Evolutionary conservation across 257 asterid genomes (phyloP), one percentile per base, ranked within the genome.

Genomic region (Solanum tacnaense): DNA sequence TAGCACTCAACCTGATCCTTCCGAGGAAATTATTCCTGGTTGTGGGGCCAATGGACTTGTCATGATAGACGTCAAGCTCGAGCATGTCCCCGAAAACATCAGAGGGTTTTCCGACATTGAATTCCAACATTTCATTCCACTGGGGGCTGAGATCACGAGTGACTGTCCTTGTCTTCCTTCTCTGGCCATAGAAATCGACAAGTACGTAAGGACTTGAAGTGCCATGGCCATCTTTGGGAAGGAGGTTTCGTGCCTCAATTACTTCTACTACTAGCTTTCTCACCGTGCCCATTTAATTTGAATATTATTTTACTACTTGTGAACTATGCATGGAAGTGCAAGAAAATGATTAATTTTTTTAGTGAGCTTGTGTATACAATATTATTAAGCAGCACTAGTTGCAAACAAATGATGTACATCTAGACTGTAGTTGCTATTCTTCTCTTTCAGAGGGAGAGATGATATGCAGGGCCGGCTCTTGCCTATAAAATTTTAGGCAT

Each of bases 171-270:
- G 98, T 96, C 92, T 93, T 96, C 94, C 91, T 89, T 27, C 99
- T 87, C 89, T 96, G 98, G 2, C 99, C 98, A 76, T 95, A 95
- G 68, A 92, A 96, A 88, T 96, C 98, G 29, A 94, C 91, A 18
- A 96, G 87, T 7, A 90, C 97, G 74, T 96, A 95, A 1, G 99
- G 96, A 81, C 99, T 96, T 4, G 98, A 96, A 2, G 97, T 86
- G 6, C 99, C 99, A 18, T 94, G 97, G 15, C 99, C 99, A 73
- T 96, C 99, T 85, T 95, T 96, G 0, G 99, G 99, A 3, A 79
- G 85, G 5, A 96, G 96, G 56, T 93, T 92, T 15, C 98, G 92
- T 5, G 97, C 99, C 29, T 96, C 98, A 0, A 92, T 87, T 20
- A 95, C 96, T 84, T 96, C 99, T 0, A 96, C 99, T 49, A 93